phyloP scores from a whole-genome alignment of 2,329 filamentous ascomycete species.

The Aphanocladium album region DNA sequence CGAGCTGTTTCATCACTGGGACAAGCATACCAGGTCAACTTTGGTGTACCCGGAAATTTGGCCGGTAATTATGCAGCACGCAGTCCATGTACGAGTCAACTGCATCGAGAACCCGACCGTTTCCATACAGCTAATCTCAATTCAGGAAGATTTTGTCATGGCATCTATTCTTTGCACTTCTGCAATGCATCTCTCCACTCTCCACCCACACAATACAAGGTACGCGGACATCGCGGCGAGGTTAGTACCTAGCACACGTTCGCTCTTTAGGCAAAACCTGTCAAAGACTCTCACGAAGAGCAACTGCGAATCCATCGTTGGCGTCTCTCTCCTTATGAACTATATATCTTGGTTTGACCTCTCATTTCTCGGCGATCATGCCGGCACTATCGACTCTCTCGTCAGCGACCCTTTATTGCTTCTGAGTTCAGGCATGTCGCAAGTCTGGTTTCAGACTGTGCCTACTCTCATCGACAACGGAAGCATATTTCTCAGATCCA shows the following conservation, averaged over 20 bases:
- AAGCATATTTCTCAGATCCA: neutral
- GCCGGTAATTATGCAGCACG: constrained; percentile 21
- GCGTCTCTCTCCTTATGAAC: neutral
- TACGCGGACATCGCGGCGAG: constrained; percentile 20
- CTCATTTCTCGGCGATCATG: neutral
- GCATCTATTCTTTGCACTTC: constrained; percentile 20
- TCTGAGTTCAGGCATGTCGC: constrained; percentile 23
- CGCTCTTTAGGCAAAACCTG: constrained; percentile 21
- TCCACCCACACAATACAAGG: constrained; percentile 11
- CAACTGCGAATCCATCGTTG: constrained; percentile 21
- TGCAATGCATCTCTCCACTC: constrained; percentile 19
- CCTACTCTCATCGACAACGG: constrained; percentile 17
- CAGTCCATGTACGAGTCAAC: constrained; percentile 22
- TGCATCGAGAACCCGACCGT: neutral
- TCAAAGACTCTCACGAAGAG: constrained; percentile 19
- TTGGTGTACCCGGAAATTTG: constrained; percentile 25
- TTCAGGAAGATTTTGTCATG: constrained; percentile 25
- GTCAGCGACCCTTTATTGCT: constrained; percentile 24
- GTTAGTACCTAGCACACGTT: constrained; percentile 21
- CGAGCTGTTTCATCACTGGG: constrained; percentile 28
- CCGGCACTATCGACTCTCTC: constrained; percentile 23
- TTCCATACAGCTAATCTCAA: neutral
- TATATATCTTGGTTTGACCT: neutral
- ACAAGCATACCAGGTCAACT: constrained; percentile 20
- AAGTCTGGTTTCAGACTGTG: constrained; percentile 22